Evolutionary conservation across 495 filamentous ascomycete species (phyloP), one percentile per base, ranked within the genome.

Genomic region (Terfezia boudieri): DNA sequence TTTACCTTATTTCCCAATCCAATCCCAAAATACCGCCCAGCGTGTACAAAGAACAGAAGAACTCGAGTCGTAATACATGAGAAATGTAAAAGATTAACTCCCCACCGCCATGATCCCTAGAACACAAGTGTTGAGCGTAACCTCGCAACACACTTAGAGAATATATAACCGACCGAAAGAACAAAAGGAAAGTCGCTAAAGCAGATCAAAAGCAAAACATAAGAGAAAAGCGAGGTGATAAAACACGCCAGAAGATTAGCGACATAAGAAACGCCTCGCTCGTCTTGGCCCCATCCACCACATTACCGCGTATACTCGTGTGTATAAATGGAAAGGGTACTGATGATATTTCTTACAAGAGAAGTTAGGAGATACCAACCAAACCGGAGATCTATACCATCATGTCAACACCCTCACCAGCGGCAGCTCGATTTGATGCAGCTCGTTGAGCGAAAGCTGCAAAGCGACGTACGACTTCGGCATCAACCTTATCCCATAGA

Each of bases 401-500:
- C 49, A 51, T 17, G 26, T 51, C 22, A 23, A n/a, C 26, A 23
- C 49, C 49, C 26, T 51, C 16, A 12, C 23, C 49, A 32, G 49
- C 14, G 11, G n/a, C 23, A 26, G 49, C 49, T 23, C 26, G 49
- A 26, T 12, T 23, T 20, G 49, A 20, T 20, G 49, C 49, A 51
- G 49, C 49, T 51, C 62, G 64, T 50, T 64, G 56, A 82, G 73
- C 67, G 76, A 75, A 56, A 90, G 84, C 78, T 94, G 81, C 82
- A 70, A 96, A 98, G 68, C 89, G 84, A 56, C 80, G 78, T 52
- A 98, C 88, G 49, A 95, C 84, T 63, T 98, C 86, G 58, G 78
- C 72, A 49, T 92, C 86, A 57, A 98, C 84, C 64, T 83, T 81
- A 62, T 94, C 87, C 87, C 87, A 95, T 60, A 98, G 80, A 56